These are phyloP conservation scores for Lentinus tigrinus DNA, from an alignment of 768 basidiomycete genomes.

Conservation along the genomic window DNA sequence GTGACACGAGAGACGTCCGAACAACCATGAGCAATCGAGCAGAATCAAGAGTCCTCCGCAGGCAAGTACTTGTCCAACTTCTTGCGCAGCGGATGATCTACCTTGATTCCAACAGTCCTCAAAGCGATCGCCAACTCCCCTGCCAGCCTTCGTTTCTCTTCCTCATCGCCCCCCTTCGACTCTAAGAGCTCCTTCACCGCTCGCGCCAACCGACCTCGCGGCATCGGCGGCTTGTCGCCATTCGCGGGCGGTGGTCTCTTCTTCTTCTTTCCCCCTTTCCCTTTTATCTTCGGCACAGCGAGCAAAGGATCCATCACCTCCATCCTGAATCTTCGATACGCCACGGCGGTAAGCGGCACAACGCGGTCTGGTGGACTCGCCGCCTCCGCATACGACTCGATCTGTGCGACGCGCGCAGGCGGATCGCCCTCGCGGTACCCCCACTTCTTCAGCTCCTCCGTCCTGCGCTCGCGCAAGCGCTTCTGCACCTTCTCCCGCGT, in stretches of 20 bases:
- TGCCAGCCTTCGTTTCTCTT: slow-evolving; percentile 46
- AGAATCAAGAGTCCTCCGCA: neutral
- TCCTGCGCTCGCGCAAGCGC: slow-evolving; percentile 55
- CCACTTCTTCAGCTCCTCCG: slow-evolving; percentile 70
- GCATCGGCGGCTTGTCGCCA: slow-evolving; percentile 40
- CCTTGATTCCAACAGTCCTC: slow-evolving; percentile 53
- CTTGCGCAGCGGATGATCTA: slow-evolving; percentile 68
- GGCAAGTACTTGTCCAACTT: slow-evolving; percentile 58
- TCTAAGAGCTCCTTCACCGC: slow-evolving; percentile 67
- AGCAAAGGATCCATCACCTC: slow-evolving; percentile 72
- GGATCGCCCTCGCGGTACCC: slow-evolving; percentile 57
- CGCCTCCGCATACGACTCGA: slow-evolving; percentile 74
- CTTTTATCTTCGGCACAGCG: slow-evolving; percentile 62
- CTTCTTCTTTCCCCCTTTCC: slow-evolving; percentile 50
- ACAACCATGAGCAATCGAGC: no score
- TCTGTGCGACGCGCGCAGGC: slow-evolving; percentile 46
- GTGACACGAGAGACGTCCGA: no score
- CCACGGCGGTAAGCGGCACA: slow-evolving; percentile 61
- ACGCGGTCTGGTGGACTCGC: slow-evolving; percentile 67
- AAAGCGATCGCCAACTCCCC: slow-evolving; percentile 51
- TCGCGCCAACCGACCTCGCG: slow-evolving; percentile 68
- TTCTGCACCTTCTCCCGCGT: slow-evolving; percentile 60
- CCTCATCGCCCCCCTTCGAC: slow-evolving; percentile 43
- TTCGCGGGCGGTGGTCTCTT: slow-evolving; percentile 39
- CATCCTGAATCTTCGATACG: slow-evolving; percentile 67